Conservation (phyloP, 1,139 yeast genomes). For the Taphrina betulina region DNA sequence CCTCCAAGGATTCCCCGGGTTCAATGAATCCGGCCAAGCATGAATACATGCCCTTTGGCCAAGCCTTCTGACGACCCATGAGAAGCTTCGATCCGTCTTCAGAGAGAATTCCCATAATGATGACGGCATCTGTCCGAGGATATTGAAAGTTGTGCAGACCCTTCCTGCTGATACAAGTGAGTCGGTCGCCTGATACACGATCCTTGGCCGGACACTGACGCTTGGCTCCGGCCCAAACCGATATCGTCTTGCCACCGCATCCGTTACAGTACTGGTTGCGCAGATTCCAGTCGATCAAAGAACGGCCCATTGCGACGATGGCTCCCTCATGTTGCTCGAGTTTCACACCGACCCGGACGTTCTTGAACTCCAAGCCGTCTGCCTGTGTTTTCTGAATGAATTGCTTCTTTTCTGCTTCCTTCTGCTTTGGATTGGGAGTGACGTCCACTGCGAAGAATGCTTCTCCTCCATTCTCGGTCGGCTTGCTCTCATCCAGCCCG, state of each 20-base stretch:
- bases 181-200: slow-evolving; percentile 30
- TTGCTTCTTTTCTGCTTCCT: slow-evolving; percentile 38
- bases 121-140: slow-evolving; percentile 88
- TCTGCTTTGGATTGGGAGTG: slow-evolving; percentile 42
- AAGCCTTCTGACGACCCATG: slow-evolving; percentile 66
- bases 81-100: slow-evolving; percentile 61
- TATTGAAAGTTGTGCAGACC: slow-evolving; percentile 53
- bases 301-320: slow-evolving; percentile 73
- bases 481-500: slow-evolving; percentile 30
- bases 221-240: slow-evolving; percentile 81
- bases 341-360: slow-evolving; percentile 40
- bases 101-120: slow-evolving; percentile 75
- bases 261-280: slow-evolving; percentile 85
- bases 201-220: slow-evolving; percentile 55
- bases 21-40: slow-evolving; percentile 95
- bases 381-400: slow-evolving; percentile 35
- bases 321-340: slow-evolving; percentile 51
- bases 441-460: slow-evolving; percentile 79
- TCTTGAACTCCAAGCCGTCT: slow-evolving; percentile 44
- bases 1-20: slow-evolving; percentile 88
- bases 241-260: slow-evolving; percentile 70
- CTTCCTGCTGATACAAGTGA: slow-evolving; percentile 26
- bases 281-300: slow-evolving; percentile 80
- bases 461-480: slow-evolving; percentile 55
- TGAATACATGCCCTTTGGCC: slow-evolving; percentile 61